These are phyloP conservation scores for Penicillium arizonense DNA, from an alignment of 495 filamentous ascomycete genomes.

Conservation along the genomic window DNA sequence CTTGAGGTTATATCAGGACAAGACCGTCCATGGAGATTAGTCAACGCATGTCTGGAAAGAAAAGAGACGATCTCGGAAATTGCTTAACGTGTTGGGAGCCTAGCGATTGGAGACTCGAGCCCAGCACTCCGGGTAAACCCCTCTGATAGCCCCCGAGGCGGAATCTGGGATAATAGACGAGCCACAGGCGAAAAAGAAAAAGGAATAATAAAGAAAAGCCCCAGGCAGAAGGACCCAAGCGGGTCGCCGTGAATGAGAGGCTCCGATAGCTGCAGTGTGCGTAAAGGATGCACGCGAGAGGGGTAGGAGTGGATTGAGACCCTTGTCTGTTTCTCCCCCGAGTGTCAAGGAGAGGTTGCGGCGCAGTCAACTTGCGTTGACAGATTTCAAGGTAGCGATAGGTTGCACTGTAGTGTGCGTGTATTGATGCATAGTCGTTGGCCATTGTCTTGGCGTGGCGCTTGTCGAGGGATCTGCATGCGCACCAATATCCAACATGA, in stretches of 20 bases:
- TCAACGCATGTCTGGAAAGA: conserved; percentile 19
- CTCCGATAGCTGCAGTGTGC: conserved; percentile 19
- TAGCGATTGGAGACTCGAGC: conserved; percentile 24
- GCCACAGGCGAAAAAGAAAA: neutral
- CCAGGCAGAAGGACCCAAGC: conserved; percentile 7
- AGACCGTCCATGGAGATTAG: conserved; percentile 11
- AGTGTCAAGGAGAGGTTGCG: conserved; percentile 17
- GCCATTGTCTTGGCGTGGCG: conserved; percentile 40
- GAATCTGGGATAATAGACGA: conserved; percentile 14
- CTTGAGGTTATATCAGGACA: conserved; percentile 29
- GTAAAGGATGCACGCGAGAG: conserved; percentile 13
- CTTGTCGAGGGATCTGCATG: conserved; percentile 29
- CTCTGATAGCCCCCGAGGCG: conserved; percentile 21
- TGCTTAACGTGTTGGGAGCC: conserved; percentile 10
- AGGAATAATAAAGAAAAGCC: conserved; percentile 1
- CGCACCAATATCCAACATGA: neutral
- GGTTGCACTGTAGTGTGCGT: conserved; percentile 13
- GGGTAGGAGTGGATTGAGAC: conserved; percentile 9
- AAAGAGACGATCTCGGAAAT: conserved; percentile 24
- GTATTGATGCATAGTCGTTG: conserved; percentile 22
- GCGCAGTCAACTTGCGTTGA: conserved; percentile 33
- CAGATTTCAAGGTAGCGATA: conserved; percentile 13
- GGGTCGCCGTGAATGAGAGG: conserved; percentile 9
- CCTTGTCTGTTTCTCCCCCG: conserved; percentile 3
- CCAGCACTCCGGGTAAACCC: conserved; percentile 36